Evolutionary conservation across 306 rosid species (phyloP), one percentile per base, ranked within the genome.

Genomic region (Senna tora): DNA sequence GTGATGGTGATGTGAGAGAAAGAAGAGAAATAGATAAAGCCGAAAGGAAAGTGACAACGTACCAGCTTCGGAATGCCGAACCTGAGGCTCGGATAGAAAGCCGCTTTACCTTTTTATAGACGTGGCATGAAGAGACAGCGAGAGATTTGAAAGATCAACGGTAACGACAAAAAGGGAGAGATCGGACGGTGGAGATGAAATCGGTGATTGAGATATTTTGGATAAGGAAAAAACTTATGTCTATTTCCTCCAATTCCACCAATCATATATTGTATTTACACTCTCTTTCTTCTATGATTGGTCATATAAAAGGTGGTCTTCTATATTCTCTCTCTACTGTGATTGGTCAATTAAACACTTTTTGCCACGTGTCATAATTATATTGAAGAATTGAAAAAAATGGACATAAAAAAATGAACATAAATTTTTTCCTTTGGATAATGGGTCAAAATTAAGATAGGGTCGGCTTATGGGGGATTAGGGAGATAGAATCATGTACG

Each of bases 21-120:
- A 32, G 22, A 42, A 6, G 17, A 5, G 45, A 66, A 65, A 38
- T 30, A 56, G 74, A 77, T 30, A 74, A 64, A 41, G 21, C 4
- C 15, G 30, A 43, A 67, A 36, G n/a, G n/a, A 43, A 67, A 53
- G 65, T 15, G 69, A 76, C 68, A 74, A 20, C 13, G 32, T 9
- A 30, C 30, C 60, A 76, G 73, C 60, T 77, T 57, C 71, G 85
- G 75, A 1, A 33, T 5, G 7, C 50, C 77, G 75, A 21, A 72
- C 52, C 90, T 69, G 16, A 78, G 88, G 20, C 33, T 73, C 28
- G 75, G 72, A 25, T 19, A 0, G 53, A 10, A 19, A 53, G 0
- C n/a, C 1, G 56, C 1, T 9, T 15, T 5, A 36, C 13, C 9
- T 1, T 16, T 58, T 67, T 25, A 6, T 28, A 36, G 45, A 53